Conservation (phyloP, 371 early-diverging fungal species). For the Amoeboaphelidium protococcarum region DNA sequence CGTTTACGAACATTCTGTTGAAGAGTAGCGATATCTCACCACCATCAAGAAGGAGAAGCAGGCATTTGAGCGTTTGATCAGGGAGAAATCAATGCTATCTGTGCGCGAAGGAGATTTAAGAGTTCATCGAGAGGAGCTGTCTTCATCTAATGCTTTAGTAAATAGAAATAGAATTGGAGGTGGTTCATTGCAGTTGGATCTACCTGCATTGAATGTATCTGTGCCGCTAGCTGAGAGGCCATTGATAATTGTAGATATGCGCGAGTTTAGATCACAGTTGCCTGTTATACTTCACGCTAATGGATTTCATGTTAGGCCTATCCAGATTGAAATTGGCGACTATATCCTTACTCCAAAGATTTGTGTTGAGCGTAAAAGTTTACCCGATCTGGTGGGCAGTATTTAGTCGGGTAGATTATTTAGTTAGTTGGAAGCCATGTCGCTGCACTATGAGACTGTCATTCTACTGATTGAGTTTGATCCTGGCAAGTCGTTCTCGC, state of each 20-base stretch:
- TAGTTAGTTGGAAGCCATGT: slow-evolving; percentile 76
- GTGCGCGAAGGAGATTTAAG: background rate
- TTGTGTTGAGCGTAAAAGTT: slow-evolving; percentile 81
- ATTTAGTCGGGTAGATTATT: slow-evolving; percentile 70
- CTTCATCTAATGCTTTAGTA: no score
- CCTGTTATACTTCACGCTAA: slow-evolving; percentile 63
- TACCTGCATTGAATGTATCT: no score
- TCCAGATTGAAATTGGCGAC: slow-evolving; percentile 80
- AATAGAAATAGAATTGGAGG: background rate
- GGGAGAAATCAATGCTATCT: slow-evolving; percentile 24
- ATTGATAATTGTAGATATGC: slow-evolving; percentile 58
- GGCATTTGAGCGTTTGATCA: slow-evolving; percentile 74
- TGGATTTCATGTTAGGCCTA: slow-evolving; percentile 43
- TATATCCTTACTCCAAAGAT: slow-evolving; percentile 65
- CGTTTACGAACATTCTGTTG: slow-evolving; percentile 72
- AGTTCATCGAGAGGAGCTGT: no score
- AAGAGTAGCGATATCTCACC: slow-evolving; percentile 76
- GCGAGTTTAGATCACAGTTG: slow-evolving; percentile 78
- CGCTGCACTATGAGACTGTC: slow-evolving; percentile 40
- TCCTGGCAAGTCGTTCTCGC: slow-evolving; percentile 43
- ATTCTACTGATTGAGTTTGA: slow-evolving; percentile 87
- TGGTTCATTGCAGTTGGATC: no score
- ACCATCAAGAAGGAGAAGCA: slow-evolving; percentile 65
- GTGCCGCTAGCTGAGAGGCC: no score
- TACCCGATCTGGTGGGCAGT: slow-evolving; percentile 63